Base-by-base conservation (phyloP, 2,329 filamentous ascomycete genomes). In the Basipetospora chlamydospora region DNA sequence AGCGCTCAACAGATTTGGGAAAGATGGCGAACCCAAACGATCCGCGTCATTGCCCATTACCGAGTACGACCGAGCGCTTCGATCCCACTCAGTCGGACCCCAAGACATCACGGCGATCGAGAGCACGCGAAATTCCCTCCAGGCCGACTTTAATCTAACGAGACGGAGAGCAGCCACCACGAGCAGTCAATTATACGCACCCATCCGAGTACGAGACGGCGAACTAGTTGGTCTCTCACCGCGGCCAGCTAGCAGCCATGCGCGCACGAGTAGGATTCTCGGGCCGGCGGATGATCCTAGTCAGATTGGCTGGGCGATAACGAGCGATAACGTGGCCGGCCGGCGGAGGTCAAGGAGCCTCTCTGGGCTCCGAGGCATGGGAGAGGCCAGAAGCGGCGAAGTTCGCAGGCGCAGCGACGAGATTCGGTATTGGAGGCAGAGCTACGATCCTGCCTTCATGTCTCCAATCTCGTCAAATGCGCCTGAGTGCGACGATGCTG, bases 241-340 rank as follows among this genome's bases (percentile, higher is more conserved):
- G 0, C 61, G 74, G 26, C 73, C 74, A 15, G 70, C 68, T n/a
- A 77, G 72, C 46, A 64, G 62, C 6, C 70, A 75, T 29, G 70
- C 60, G 6, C 63, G 67, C 25, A 63, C 59, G 16, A 65, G 57
- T 30, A 56, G 54, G 17, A 45, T 55, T 35, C 46, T 56, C 8
- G 47, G 49, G 16, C 52, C 49, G 3, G 52, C 58, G 11, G 59
- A 66, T 1, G 61, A 69, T 39, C 60, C 66, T 1, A 54, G 60
- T n/a, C 63, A 69, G 39, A 77, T 77, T 40, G 74, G 73, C n/a
- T 65, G 67, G 13, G 73, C 73, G 32, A 67, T 78, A 33, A 74
- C 72, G 2, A 71, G 66, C 42, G 70, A 74, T 39, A 59, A 54
- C 17, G 56, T 56, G 23, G 60, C 55, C 4, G 49, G 61, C 20